Evolutionary conservation across 1,139 yeast species (phyloP).

Genomic region (Pichia sp.): DNA sequence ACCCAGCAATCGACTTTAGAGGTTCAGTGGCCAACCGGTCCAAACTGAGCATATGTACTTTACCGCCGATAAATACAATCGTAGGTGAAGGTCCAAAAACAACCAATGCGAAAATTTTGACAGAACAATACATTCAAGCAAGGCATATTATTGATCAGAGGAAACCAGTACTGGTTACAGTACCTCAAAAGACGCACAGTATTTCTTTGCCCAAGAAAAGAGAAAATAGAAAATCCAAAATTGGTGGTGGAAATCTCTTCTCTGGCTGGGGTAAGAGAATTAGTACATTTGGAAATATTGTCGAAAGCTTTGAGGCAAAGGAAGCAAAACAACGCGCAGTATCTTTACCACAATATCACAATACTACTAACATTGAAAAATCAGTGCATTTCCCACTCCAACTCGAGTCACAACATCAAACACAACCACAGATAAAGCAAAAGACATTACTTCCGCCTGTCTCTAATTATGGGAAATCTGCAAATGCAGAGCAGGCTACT

Average conservation of each 20-base stretch:
- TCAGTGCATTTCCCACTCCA: too few relatives aligned
- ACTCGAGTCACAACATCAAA: too few relatives aligned
- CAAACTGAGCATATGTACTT: slow-evolving; percentile 4
- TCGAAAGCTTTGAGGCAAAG: slow-evolving; percentile 1
- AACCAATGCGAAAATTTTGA: neutral
- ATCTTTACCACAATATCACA: slow-evolving; percentile 1
- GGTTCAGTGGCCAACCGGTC: slow-evolving; percentile 12
- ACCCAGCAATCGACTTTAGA: slow-evolving; percentile 10
- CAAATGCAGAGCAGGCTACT: too few relatives aligned
- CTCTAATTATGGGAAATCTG: too few relatives aligned
- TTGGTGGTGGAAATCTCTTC: neutral
- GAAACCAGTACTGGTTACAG: neutral
- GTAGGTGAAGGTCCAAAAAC: neutral
- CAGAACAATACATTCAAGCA: neutral
- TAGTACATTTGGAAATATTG: slow-evolving; percentile 5
- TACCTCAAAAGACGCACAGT: neutral
- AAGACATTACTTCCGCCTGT: too few relatives aligned
- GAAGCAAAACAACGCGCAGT: neutral
- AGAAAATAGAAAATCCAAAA: neutral
- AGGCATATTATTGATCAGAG: neutral
- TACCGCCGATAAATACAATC: slow-evolving; percentile 10
- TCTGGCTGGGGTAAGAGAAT: slow-evolving; percentile 9
- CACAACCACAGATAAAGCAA: too few relatives aligned
- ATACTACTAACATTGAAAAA: neutral
- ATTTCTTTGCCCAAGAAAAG: slow-evolving; percentile 2